Evolutionary conservation across 805 yeast species (phyloP).

Genomic region (Brettanomyces sp.): DNA sequence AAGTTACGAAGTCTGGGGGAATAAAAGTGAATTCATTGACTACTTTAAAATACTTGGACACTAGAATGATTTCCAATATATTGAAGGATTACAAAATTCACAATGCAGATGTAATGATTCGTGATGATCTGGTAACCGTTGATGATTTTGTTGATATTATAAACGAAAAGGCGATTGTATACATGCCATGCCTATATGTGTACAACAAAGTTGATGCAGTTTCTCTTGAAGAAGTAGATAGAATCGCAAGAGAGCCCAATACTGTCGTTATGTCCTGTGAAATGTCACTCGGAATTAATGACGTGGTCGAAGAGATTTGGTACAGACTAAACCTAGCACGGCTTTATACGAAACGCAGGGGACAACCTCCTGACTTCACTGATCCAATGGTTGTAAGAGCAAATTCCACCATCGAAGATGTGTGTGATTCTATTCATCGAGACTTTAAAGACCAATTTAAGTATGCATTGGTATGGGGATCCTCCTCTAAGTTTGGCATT

Average conservation of each 20-base stretch:
- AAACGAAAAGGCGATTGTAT: constrained; percentile 79
- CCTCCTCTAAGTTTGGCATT: constrained; percentile 70
- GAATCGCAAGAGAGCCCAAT: constrained; percentile 85
- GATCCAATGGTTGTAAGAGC: constrained; percentile 90
- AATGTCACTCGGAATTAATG: constrained; percentile 75
- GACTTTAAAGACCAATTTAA: constrained; percentile 88
- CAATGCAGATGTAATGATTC: constrained; percentile 84
- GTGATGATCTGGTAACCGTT: constrained; percentile 83
- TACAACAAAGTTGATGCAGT: constrained; percentile 95
- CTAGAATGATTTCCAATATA: constrained; percentile 65
- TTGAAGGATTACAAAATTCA: constrained; percentile 83
- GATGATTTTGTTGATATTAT: constrained; percentile 91
- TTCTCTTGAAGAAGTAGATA: constrained; percentile 85
- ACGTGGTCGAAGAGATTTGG: constrained; percentile 91
- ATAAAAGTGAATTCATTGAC: constrained; percentile 71
- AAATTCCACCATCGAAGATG: constrained; percentile 70
- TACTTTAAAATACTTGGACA: constrained; percentile 77
- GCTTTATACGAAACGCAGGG: constrained; percentile 82
- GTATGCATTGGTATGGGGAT: constrained; percentile 95
- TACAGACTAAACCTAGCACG: constrained; percentile 71
- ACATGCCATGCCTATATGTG: constrained; percentile 85
- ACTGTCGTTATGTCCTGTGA: constrained; percentile 93
- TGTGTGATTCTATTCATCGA: constrained; percentile 86
- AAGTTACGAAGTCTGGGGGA: constrained; percentile 83
- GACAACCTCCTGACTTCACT: constrained; percentile 65